Base-by-base conservation (phyloP, 768 basidiomycete genomes). In the Mycena vitilis region DNA sequence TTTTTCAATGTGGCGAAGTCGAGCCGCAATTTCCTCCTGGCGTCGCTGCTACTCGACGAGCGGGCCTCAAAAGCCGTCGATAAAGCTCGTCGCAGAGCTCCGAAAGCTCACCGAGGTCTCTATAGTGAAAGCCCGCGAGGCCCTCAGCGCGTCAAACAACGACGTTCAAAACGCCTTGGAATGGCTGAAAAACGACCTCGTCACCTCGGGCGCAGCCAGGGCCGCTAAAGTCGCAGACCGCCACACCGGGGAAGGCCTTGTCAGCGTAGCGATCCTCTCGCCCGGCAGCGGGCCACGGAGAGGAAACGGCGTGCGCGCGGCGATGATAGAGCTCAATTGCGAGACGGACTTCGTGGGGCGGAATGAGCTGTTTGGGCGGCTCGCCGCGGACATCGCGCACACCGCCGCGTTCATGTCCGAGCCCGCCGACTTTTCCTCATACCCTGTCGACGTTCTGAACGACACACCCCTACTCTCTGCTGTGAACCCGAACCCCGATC, bases 301-400 rank as follows among this genome's bases (percentile, higher is more conserved):
- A 13, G 81, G 75, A 9, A 78, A 77, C 1, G 84, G 87, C 45
- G 79, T 93, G 42, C 88, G 94, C 44, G 95, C 93, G 13, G 90
- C 92, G 22, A 92, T 98, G 87, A 83, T 98, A 64, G 96, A 99
- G 79, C 83, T 98, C 68, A 95, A 94, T 73, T 98, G 96, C 82
- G 96, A 99, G 82, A 98, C 96, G 60, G 96, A 99, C 81, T 99
- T 98, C 76, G 96, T 99, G 36, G 94, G 90, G 25, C 82, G 94
- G 71, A 96, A 95, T 73, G 88, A 91, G 65, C 82, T 95, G 15
- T 99, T 99, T 74, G 84, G 88, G 18, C 84, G 85, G 61, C 86
- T 96, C 45, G 91, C 93, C 15, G 84, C 85, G 47, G 90, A 94
- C 73, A 91, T 98, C 71, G 92, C 95, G 18, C 90, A 93, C 73